Base-by-base conservation (phyloP, 2,329 filamentous ascomycete species). In the Clarireedia hainanense region DNA sequence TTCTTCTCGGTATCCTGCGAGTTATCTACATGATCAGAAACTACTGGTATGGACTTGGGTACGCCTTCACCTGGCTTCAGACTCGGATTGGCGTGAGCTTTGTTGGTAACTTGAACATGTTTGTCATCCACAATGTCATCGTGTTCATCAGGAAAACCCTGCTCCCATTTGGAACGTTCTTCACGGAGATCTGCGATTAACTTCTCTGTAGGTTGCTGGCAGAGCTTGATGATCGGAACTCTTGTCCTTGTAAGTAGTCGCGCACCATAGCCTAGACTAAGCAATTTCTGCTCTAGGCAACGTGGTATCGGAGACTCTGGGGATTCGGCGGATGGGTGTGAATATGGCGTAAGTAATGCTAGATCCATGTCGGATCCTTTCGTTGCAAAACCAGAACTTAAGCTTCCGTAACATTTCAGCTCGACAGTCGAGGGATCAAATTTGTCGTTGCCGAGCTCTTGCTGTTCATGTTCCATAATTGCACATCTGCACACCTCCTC, bases 351-450 rank as follows among this genome's bases (percentile, higher is more conserved):
- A 5, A 94, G 74, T 36, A 95, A 79, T 7, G 86, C 88, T 30
- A 96, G 79, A 70, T 96, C 91, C 86, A 96, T 90, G 65, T 96
- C 91, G 1, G 91, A 92, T n/a, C 84, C 83, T 64, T 88, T 88
- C 10, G 88, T 90, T 3, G 89, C 91, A 71, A 95, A 95, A 0
- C 91, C 91, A 12, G 90, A 91, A 20, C 82, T 81, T 47, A 95
- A 76, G 68, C 90, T 95, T 5, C 90, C 91, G 67, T 94, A 95
- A 65, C 86, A 89, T 63, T 83, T 83, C 14, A 95, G 75, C 52
- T 83, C 76, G n/a, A 92, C 79, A 51, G 79, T 80, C 9, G 73
- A 67, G 24, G 77, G 66, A 15, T 77, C 72, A 56, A 87, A 83
- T 5, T 69, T 64, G 47, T 73, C 68, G 7, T 78, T 71, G 0